A percentile compares a stretch with the other conserved stretches of the same genome.
Conservation (phyloP, 1,284 basidiomycete genomes). For the Coriolopsis trogii region DNA sequence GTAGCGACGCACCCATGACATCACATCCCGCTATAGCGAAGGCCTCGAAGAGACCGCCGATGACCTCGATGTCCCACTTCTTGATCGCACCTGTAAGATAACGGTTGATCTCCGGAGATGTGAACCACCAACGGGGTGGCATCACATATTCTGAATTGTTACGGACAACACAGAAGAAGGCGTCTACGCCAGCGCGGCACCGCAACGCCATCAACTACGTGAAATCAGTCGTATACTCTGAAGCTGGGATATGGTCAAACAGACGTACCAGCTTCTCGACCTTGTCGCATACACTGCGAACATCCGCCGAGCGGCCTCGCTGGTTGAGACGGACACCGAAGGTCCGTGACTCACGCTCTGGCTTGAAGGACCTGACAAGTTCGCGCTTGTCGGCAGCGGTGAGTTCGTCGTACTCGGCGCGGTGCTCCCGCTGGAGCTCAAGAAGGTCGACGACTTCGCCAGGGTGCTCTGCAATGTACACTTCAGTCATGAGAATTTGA, state of each 20-base stretch:
- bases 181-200: conserved; percentile 1
- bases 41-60: neutral
- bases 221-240: neutral
- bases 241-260: neutral
- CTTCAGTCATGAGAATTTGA: neutral
- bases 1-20: neutral
- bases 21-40: conserved; percentile 3
- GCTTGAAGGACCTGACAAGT: neutral
- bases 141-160: conserved; percentile 6
- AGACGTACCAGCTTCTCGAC: conserved; percentile 1
- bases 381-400: neutral
- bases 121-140: conserved; percentile 6
- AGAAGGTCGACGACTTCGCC: neutral
- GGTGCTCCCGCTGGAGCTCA: neutral
- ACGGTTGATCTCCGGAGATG: neutral
- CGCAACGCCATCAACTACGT: neutral
- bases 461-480: neutral
- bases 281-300: neutral
- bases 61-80: conserved; percentile 2
- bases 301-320: neutral
- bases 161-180: conserved; percentile 5
- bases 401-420: conserved; percentile 3
- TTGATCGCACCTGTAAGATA: neutral
- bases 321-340: conserved; percentile 1
- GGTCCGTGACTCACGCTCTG: neutral